These are phyloP conservation scores for Candida palmyrensis DNA, from an alignment of 805 yeast species.

Conservation along the genomic window DNA sequence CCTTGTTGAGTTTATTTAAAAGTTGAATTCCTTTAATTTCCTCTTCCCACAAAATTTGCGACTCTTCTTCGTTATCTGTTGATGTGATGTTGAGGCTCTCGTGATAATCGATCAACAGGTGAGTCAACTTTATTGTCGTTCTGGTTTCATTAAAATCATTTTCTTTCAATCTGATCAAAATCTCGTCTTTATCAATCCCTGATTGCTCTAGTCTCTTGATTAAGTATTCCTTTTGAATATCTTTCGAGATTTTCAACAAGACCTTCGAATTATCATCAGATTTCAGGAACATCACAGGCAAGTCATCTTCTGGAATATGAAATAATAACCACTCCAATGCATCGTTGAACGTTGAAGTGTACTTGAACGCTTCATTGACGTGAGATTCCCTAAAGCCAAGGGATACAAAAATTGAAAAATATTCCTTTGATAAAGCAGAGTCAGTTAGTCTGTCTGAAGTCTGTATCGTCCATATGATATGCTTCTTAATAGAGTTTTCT, in stretches of 20 bases:
- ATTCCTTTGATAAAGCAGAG: slow-evolving; percentile 6
- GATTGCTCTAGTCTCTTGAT: slow-evolving; percentile 54
- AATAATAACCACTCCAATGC: slow-evolving; percentile 75
- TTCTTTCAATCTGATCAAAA: slow-evolving; percentile 41
- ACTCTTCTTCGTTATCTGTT: slow-evolving; percentile 16
- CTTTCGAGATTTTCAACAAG: slow-evolving; percentile 51
- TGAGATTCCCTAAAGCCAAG: slow-evolving; percentile 72
- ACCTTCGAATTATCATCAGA: slow-evolving; percentile 53
- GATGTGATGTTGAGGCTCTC: slow-evolving; percentile 1
- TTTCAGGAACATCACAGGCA: slow-evolving; percentile 63
- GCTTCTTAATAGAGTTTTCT: slow-evolving; percentile 55
- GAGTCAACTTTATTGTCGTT: slow-evolving; percentile 49
- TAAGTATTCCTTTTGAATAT: slow-evolving; percentile 51
- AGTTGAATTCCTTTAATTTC: slow-evolving; percentile 66
- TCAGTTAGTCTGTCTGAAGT: slow-evolving; percentile 3
- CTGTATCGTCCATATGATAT: slow-evolving; percentile 48
- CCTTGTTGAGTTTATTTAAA: slow-evolving; percentile 40
- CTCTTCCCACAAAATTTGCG: slow-evolving; percentile 57
- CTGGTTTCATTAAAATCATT: slow-evolving; percentile 40
- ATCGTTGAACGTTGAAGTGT: slow-evolving; percentile 45
- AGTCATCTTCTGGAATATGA: slow-evolving; percentile 91
- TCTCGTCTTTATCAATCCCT: slow-evolving; percentile 69
- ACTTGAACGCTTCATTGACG: slow-evolving; percentile 63
- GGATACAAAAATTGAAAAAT: slow-evolving; percentile 8
- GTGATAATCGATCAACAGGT: slow-evolving; percentile 21